phyloP scores from a whole-genome alignment of 805 yeast species.

The Myxozyma neglecta region DNA sequence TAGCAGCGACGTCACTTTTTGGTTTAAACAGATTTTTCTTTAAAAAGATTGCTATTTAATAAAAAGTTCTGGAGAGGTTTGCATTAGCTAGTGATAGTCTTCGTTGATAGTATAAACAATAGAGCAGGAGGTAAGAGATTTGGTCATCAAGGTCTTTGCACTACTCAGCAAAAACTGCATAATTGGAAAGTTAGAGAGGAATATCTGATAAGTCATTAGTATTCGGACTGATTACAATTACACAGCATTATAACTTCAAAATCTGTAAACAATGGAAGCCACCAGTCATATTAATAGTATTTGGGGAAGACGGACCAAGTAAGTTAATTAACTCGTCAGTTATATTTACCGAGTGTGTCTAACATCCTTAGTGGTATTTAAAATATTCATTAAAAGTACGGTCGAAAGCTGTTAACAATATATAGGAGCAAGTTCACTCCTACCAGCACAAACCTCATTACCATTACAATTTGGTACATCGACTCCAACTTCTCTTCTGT shows the following conservation, averaged over 20 bases:
- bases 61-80: no score
- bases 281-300: conserved; percentile 9
- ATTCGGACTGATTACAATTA: not conserved
- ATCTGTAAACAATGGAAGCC: conserved; percentile 10
- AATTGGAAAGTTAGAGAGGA: no score
- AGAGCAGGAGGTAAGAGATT: no score
- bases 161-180: no score
- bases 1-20: not conserved
- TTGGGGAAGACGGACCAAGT: conserved; percentile 22
- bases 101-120: no score
- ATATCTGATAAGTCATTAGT: no score
- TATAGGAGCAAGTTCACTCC: conserved; percentile 14
- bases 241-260: not conserved
- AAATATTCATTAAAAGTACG: not conserved
- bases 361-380: not conserved
- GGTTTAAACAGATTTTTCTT: not conserved
- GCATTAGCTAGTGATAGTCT: no score
- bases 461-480: conserved; percentile 10
- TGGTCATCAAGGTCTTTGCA: no score
- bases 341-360: no score
- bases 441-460: conserved; percentile 1
- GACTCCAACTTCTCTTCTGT: conserved; percentile 1
- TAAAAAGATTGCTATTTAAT: no score
- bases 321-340: not conserved
- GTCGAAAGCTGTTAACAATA: not conserved